Base-by-base conservation (phyloP, 495 filamentous ascomycete species). In the Penicillium argentinense region DNA sequence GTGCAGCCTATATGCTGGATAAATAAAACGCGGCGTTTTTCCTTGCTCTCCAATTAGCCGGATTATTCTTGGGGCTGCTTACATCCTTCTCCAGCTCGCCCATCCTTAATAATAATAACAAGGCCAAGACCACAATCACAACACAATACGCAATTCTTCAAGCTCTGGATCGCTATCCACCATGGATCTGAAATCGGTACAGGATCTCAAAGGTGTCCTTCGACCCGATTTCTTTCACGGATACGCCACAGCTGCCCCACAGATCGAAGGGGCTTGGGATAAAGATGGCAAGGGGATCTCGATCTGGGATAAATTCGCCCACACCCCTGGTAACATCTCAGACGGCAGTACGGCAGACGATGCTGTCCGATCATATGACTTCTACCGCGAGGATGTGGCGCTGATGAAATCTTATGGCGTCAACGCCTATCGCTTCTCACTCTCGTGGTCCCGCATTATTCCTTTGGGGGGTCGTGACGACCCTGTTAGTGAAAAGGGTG, bases 261-360 rank as follows among this genome's bases (percentile, higher is more conserved):
- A 89, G 64, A 81, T 88, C 48, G 85, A 88, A 73, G 86, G 85
- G 32, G 80, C 83, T 16, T 72, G 74, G 53, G 67, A 81, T 24
- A 73, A 74, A 49, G 84, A 88, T 55, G 84, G 85, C 51, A 80
- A 84, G 42, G 83, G 82, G 22, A 72, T 77, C 32, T 83, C 82
- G 23, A 88, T 88, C 66, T 88, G 85, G 85, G 84, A 88, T 58
- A 80, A 75, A 13, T 88, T 87, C 72, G 82, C 76, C 53, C 74
- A 73, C 26, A 82, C 81, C 45, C 79, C 82, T 30, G 83, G 83
- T 46, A 86, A 85, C 62, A 80, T 88, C 45, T 82, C 82, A 26
- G 82, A 86, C 52, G 82, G 76, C 46, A 80, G 72, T 57, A 84
- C 79, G 3, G 81, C 82, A 9, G 80, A 77, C 27, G 79, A 84